Evolutionary conservation across 2,329 filamentous ascomycete genomes (phyloP).

Genomic region (Sclerotinia sclerotiorum): DNA sequence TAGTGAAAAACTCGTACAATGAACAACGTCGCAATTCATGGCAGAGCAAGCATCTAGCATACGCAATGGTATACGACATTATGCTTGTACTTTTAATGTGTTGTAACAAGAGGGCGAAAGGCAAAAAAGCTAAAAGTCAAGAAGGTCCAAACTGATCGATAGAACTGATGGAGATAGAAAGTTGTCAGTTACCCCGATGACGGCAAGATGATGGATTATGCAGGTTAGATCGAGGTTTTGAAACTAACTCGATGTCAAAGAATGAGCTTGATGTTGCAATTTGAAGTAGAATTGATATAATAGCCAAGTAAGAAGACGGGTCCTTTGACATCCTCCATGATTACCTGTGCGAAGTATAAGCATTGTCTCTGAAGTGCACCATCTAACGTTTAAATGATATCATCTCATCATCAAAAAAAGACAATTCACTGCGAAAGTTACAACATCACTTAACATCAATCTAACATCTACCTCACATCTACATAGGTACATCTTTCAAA

Average conservation of each 20-base stretch:
- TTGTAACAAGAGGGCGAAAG: background rate
- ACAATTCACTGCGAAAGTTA: background rate
- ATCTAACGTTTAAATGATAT: background rate
- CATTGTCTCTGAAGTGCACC: background rate
- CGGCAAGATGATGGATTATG: background rate
- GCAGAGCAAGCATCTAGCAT: background rate
- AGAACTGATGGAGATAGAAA: background rate
- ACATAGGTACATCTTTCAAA: background rate
- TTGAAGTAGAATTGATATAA: conserved; percentile 12
- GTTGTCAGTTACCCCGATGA: background rate
- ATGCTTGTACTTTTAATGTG: background rate
- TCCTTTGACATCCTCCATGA: too few species aligned
- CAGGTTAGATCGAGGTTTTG: background rate
- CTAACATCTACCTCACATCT: background rate
- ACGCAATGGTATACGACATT: background rate
- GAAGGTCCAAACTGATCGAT: background rate
- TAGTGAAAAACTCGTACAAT: background rate
- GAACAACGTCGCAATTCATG: background rate
- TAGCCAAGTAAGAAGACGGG: background rate
- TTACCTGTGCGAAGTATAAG: background rate
- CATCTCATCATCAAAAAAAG: background rate
- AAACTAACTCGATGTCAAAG: background rate
- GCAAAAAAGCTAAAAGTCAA: background rate
- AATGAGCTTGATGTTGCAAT: conserved; percentile 16
- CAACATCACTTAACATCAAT: background rate